Percentiles rank a stretch among this genome's conserved stretches.
Conservation (phyloP, 208 protist genomes). For the Leishmania mexicana region DNA sequence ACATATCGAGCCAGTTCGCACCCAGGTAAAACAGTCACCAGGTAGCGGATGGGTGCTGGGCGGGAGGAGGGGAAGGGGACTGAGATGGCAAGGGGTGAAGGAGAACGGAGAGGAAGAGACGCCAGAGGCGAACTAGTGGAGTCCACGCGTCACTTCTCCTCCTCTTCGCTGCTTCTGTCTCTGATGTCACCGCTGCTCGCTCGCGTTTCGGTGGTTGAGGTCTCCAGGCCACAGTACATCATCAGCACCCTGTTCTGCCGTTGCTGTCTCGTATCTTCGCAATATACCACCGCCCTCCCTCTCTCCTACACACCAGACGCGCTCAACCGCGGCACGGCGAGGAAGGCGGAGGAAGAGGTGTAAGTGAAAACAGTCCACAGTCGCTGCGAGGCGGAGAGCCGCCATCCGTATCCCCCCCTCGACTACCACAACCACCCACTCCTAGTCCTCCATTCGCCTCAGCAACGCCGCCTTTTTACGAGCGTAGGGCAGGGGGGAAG, state of each 20-base stretch:
- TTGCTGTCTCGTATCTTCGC: not conserved
- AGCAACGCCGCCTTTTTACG: not conserved
- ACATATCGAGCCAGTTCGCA: not conserved
- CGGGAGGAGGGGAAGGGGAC: not conserved
- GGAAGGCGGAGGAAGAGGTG: not conserved
- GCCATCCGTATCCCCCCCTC: not conserved
- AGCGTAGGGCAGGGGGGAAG: not conserved
- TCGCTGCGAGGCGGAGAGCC: not conserved
- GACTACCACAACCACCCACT: too few species aligned
- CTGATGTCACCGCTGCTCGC: not conserved
- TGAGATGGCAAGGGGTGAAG: not conserved
- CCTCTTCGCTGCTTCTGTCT: not conserved
- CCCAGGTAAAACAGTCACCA: not conserved
- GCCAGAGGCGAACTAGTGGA: not conserved
- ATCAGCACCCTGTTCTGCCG: not conserved
- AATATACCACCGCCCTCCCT: not conserved
- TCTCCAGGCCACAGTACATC: not conserved
- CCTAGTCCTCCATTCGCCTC: not conserved
- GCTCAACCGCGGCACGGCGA: not conserved
- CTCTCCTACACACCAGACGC: not conserved
- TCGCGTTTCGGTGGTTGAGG: not conserved
- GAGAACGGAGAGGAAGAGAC: not conserved
- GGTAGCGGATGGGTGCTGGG: too few species aligned
- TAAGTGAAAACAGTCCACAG: not conserved
- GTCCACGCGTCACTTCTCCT: not conserved